Evolutionary conservation across 202 grass and related monocot genomes (phyloP), one percentile per base, ranked within the genome.

Genomic region (Eragrostis tef): DNA sequence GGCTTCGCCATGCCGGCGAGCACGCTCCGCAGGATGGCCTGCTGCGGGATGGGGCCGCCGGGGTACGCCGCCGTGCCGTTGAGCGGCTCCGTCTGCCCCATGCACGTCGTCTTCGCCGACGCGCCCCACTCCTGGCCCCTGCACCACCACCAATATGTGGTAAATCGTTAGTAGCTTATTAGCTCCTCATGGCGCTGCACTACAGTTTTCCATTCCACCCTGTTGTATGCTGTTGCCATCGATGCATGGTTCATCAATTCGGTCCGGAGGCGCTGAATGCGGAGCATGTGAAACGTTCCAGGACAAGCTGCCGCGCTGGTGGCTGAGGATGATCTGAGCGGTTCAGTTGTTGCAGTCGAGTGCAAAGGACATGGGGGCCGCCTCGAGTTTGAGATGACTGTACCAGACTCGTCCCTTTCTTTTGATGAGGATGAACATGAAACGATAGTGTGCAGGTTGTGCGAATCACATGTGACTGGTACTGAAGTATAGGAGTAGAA

Each of bases 81-180:
- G 6, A 93, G 48, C 53, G 92, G 90, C 81, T 77, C 48, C 51
- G 94, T 94, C 82, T 98, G 73, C 62, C 94, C 90, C 25, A 86
- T 70, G 68, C 94, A 98, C 11, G 84, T 89, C 72, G 50, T 67
- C 71, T 6, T 87, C 70, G 73, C 6, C 9, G 84, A 57, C 4
- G 82, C 90, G 25, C 94, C 94, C 92, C 94, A 98, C 3, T 94
- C 92, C 46, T 72, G 8, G 6, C 92, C 92, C 73, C 92, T 97
- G 81, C 75, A 79, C 11, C 34, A 79, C 11, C 34, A 39, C 34
- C 34, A 39, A 39, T 5, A 5, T 39, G 6, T 5, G 6, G 34
- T 5, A 39, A 39, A 39, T 39, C 34, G 34, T 39, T 39, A 39
- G 5, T n/a, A n/a, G n/a, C n/a, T n/a, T n/a, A n/a, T n/a, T n/a